A percentile compares a stretch with the other conserved stretches of the same genome.
Evolutionary conservation across 768 basidiomycete species (phyloP).

Genomic region (Hericium coralloides): DNA sequence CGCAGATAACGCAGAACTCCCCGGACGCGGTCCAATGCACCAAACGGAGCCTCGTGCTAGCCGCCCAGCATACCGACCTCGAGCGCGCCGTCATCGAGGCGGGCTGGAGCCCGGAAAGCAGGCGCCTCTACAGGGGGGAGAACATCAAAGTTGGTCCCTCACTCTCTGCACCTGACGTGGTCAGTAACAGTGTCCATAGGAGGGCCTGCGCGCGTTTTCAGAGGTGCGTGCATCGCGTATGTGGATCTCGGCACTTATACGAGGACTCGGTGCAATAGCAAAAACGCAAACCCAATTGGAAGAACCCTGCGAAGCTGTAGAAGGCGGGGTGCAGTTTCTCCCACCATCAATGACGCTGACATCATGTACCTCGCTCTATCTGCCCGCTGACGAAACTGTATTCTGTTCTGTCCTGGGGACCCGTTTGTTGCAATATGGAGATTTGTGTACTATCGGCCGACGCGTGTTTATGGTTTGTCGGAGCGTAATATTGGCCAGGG

Average conservation of each 20-base stretch:
- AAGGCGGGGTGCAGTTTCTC: background rate
- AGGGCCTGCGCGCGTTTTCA: conserved; percentile 59
- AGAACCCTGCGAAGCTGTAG: conserved; percentile 47
- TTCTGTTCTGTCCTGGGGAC: background rate
- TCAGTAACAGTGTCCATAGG: conserved; percentile 28
- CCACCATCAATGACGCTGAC: background rate
- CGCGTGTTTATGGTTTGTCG: background rate
- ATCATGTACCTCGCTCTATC: background rate
- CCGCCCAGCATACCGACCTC: conserved; percentile 39
- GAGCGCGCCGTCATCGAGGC: conserved; percentile 42
- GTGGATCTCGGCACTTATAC: background rate
- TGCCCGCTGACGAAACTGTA: background rate
- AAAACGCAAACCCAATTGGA: conserved; percentile 46
- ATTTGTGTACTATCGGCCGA: background rate
- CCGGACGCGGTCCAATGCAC: conserved; percentile 76
- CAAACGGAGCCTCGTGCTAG: conserved; percentile 57
- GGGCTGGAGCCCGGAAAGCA: conserved; percentile 37
- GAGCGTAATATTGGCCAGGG: background rate
- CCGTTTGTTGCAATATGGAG: background rate
- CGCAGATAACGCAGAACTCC: conserved; percentile 51
- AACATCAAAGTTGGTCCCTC: conserved; percentile 56
- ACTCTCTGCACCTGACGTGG: background rate
- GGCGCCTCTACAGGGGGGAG: conserved; percentile 44
- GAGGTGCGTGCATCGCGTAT: conserved; percentile 34
- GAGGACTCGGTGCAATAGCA: conserved; percentile 11